Evolutionary conservation across 2,329 filamentous ascomycete species (phyloP).

Genomic region (Botrytis sinoallii): DNA sequence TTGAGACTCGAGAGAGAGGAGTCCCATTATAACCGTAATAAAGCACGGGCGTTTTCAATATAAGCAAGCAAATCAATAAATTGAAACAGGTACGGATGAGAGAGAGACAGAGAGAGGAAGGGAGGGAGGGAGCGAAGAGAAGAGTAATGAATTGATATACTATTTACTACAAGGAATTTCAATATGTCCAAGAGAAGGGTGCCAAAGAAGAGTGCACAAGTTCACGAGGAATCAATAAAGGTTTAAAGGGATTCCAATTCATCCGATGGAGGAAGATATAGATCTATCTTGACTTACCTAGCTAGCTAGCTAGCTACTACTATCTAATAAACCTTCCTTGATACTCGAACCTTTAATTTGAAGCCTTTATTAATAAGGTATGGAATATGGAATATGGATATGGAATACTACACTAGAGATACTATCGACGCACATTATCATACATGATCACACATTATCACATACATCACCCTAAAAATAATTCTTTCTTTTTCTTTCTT

Average conservation of each 20-base stretch:
- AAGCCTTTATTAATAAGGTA: not conserved
- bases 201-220: not conserved
- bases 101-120: not conserved
- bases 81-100: not conserved
- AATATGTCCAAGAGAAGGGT: not conserved
- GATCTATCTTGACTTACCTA: not conserved
- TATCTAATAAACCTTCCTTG: not conserved
- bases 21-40: not conserved
- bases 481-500: not conserved
- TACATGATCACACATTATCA: too few relatives aligned
- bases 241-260: not conserved
- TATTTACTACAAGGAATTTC: not conserved
- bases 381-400: too few relatives aligned
- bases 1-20: not conserved
- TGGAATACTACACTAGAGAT: too few relatives aligned
- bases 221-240: not conserved
- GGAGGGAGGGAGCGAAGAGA: not conserved
- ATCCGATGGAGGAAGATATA: not conserved
- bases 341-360: not conserved
- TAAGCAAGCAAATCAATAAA: not conserved
- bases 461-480: not conserved
- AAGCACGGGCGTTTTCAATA: not conserved
- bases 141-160: not conserved
- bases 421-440: too few relatives aligned
- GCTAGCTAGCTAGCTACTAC: not conserved